These are phyloP conservation scores for Penicillium flavigenum DNA, from an alignment of 495 filamentous ascomycete species.

Conservation along the genomic window DNA sequence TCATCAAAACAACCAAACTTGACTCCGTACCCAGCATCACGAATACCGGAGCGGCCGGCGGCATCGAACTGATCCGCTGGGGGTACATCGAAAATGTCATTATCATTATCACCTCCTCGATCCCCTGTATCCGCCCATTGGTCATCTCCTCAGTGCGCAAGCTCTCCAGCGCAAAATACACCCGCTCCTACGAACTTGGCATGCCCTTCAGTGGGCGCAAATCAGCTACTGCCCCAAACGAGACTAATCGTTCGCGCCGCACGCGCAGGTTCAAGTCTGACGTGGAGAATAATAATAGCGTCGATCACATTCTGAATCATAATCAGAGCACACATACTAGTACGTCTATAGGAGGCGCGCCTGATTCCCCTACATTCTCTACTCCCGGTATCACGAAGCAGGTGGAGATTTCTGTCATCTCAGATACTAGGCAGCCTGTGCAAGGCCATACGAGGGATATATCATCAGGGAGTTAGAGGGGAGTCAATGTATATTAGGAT, in stretches of 20 bases:
- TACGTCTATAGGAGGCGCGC: slow-evolving; percentile 18
- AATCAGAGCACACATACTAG: slow-evolving; percentile 16
- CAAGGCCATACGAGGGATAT: neutral
- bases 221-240: slow-evolving; percentile 15
- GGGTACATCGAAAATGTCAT: slow-evolving; percentile 36
- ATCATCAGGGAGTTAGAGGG: neutral
- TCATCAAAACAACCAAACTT: slow-evolving; percentile 45
- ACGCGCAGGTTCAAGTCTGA: slow-evolving; percentile 18
- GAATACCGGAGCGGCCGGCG: slow-evolving; percentile 30
- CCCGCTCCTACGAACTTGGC: slow-evolving; percentile 37
- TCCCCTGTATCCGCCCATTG: slow-evolving; percentile 38
- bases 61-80: slow-evolving; percentile 37
- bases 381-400: slow-evolving; percentile 34
- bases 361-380: slow-evolving; percentile 16
- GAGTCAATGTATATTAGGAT: neutral
- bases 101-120: slow-evolving; percentile 38
- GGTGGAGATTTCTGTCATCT: slow-evolving; percentile 33
- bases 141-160: slow-evolving; percentile 42
- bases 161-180: slow-evolving; percentile 30
- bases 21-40: slow-evolving; percentile 35
- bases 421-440: slow-evolving; percentile 7
- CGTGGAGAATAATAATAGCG: slow-evolving; percentile 29
- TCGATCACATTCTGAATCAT: slow-evolving; percentile 33
- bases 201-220: slow-evolving; percentile 22
- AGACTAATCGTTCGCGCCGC: slow-evolving; percentile 19